Evolutionary conservation across 2,329 filamentous ascomycete species (phyloP).

Genomic region (Xylariaceae sp.): DNA sequence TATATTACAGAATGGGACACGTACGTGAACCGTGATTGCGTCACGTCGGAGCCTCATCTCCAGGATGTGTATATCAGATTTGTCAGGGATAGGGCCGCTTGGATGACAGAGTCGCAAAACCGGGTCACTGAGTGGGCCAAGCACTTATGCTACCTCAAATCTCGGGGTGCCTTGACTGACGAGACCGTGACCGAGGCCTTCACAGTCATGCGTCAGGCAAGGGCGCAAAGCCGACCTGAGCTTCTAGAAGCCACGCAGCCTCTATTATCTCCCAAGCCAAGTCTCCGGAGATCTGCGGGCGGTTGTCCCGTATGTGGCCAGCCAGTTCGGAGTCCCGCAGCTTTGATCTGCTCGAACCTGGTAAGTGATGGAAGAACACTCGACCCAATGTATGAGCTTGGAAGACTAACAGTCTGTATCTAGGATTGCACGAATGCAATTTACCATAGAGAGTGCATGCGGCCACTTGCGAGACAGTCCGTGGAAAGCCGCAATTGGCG

Average conservation of each 20-base stretch:
- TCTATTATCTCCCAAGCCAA: conserved; percentile 25
- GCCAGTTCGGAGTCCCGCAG: conserved; percentile 42
- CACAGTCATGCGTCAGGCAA: conserved; percentile 40
- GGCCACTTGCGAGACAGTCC: conserved; percentile 33
- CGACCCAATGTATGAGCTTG: not conserved
- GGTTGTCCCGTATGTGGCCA: conserved; percentile 46
- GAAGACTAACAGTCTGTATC: conserved; percentile 10
- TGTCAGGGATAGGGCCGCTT: conserved; percentile 44
- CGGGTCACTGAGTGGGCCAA: conserved; percentile 52
- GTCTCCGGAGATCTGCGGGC: conserved; percentile 39
- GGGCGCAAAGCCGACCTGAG: conserved; percentile 29
- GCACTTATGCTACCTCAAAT: conserved; percentile 47
- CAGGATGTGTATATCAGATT: conserved; percentile 49
- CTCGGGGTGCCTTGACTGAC: conserved; percentile 44
- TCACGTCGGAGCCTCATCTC: conserved; percentile 49
- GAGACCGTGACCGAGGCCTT: conserved; percentile 40
- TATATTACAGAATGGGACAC: conserved; percentile 56
- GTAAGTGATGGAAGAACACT: conserved; percentile 33
- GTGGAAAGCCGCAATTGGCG: conserved; percentile 38
- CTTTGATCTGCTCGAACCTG: conserved; percentile 47
- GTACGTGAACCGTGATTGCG: conserved; percentile 46
- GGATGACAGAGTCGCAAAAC: conserved; percentile 45
- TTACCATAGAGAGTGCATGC: conserved; percentile 47
- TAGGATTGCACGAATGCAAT: conserved; percentile 37
- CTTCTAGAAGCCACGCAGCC: conserved; percentile 23